These are phyloP conservation scores for Sphagnum fallax DNA, from an alignment of 228 moss, liverwort and hornwort species.

Conservation along the genomic window DNA sequence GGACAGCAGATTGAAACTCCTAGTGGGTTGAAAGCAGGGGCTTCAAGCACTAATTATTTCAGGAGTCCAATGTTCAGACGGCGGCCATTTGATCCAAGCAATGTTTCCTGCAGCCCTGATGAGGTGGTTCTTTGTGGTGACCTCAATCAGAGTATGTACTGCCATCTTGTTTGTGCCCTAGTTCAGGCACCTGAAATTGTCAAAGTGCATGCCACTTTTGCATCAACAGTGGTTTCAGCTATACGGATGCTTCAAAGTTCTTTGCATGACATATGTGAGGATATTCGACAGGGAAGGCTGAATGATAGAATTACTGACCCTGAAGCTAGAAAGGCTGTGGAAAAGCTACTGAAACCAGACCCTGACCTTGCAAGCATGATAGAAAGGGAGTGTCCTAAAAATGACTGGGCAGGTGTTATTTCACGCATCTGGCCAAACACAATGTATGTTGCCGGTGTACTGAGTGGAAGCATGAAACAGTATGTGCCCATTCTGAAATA, in stretches of 20 bases:
- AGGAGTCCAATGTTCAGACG: slow-evolving; percentile 20
- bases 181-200: slow-evolving; percentile 19
- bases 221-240: slow-evolving; percentile 33
- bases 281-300: slow-evolving; percentile 44
- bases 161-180: slow-evolving; percentile 50
- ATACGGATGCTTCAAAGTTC: slow-evolving; percentile 21
- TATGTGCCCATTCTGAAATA: slow-evolving; percentile 35
- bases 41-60: slow-evolving; percentile 9
- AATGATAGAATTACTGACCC: slow-evolving; percentile 28
- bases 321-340: slow-evolving; percentile 32
- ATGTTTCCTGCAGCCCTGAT: slow-evolving; percentile 32
- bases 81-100: slow-evolving; percentile 5
- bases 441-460: slow-evolving; percentile 21
- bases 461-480: slow-evolving; percentile 47
- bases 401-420: slow-evolving; percentile 51
- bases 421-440: slow-evolving; percentile 48
- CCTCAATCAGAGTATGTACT: slow-evolving; percentile 37
- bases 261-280: slow-evolving; percentile 50
- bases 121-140: slow-evolving; percentile 44
- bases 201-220: slow-evolving; percentile 15
- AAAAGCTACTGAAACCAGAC: slow-evolving; percentile 28
- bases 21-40: slow-evolving; percentile 46
- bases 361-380: slow-evolving; percentile 33
- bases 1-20: slow-evolving; percentile 28
- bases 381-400: slow-evolving; percentile 38